Conservation (phyloP, 2,329 filamentous ascomycete genomes). For the Hypoxylon sp. region DNA sequence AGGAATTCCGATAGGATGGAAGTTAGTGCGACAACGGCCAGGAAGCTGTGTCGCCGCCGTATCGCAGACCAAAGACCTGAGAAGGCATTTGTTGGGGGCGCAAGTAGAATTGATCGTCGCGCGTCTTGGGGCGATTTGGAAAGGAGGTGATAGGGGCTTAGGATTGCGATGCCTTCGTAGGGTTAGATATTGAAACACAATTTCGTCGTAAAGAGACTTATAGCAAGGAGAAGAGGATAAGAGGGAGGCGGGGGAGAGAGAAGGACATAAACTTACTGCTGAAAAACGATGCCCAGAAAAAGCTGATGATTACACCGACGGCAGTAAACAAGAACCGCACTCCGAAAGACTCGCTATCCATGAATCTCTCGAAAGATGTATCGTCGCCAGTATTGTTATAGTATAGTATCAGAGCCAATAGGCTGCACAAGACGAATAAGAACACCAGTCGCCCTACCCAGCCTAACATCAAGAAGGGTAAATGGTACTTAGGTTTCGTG, state of each 20-base stretch:
- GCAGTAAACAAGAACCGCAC: constrained; percentile 59
- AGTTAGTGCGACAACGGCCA: constrained; percentile 53
- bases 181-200: constrained; percentile 1
- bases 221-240: too few relatives aligned
- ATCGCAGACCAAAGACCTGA: constrained; percentile 54
- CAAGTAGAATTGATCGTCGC: constrained; percentile 55
- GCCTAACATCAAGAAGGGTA: constrained; percentile 53
- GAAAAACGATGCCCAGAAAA: constrained; percentile 59
- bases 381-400: constrained; percentile 56
- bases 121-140: constrained; percentile 49
- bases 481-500: constrained; percentile 38
- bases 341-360: constrained; percentile 58
- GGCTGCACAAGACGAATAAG: constrained; percentile 49
- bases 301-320: constrained; percentile 57
- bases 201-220: neutral
- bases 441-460: constrained; percentile 47
- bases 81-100: constrained; percentile 41
- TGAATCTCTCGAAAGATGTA: constrained; percentile 59
- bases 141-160: constrained; percentile 58
- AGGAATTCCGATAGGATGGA: constrained; percentile 58
- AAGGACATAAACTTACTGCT: constrained; percentile 50
- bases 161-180: constrained; percentile 54
- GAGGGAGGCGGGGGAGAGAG: neutral
- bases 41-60: constrained; percentile 53
- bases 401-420: constrained; percentile 56